Percentiles rank a stretch among this genome's conserved stretches.
These are phyloP conservation scores for Phytophthora fragariae DNA, from an alignment of 352 stramenopile species.

Conservation along the genomic window DNA sequence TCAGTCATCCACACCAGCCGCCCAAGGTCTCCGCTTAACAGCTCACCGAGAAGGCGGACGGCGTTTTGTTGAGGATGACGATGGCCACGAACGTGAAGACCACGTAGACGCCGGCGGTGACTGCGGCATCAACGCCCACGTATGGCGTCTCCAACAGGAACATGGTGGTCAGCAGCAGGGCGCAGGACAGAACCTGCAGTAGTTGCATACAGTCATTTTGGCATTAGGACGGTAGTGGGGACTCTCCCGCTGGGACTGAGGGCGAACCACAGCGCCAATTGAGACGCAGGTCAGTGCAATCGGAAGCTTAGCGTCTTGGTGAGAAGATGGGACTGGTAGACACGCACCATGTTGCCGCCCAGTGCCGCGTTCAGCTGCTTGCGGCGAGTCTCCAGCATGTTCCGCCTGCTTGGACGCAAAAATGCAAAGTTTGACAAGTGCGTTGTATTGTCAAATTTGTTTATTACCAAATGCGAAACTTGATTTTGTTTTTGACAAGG, in stretches of 20 bases:
- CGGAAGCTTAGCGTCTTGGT: neutral
- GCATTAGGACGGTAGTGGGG: constrained; percentile 5
- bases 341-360: constrained; percentile 67
- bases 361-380: constrained; percentile 82
- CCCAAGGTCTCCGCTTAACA: neutral
- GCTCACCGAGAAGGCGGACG: constrained; percentile 76
- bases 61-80: constrained; percentile 83
- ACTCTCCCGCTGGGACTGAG: constrained; percentile 6
- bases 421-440: neutral
- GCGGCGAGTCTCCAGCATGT: constrained; percentile 67
- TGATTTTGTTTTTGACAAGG: neutral
- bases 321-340: neutral
- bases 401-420: constrained; percentile 1
- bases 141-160: constrained; percentile 77
- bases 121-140: constrained; percentile 71
- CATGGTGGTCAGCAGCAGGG: constrained; percentile 71
- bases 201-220: neutral
- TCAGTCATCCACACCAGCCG: neutral
- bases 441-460: neutral
- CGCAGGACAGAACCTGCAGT: constrained; percentile 61
- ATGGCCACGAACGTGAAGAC: constrained; percentile 81
- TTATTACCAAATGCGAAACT: neutral
- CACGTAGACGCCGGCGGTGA: constrained; percentile 66
- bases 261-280: constrained; percentile 4
- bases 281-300: constrained; percentile 18